Base-by-base conservation (phyloP, 2,329 filamentous ascomycete species). In the Raffaelea ambrosiae region DNA sequence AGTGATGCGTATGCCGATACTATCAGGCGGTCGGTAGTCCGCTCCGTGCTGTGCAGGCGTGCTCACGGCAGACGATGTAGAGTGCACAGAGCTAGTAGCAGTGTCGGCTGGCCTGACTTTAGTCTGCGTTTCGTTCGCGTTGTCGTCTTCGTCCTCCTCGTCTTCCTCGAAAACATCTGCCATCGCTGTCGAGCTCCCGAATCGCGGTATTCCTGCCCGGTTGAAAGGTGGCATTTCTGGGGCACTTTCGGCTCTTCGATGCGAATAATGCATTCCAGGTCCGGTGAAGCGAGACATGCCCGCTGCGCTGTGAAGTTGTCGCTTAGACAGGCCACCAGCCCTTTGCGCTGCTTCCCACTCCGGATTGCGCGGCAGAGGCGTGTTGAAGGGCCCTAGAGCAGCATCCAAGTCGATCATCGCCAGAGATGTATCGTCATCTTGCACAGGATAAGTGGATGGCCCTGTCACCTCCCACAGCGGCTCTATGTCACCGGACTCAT, bases 361-460 rank as follows among this genome's bases (percentile, higher is more conserved):
- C 3, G 77, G 69, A 50, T 81, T 82, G 11, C 72, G 72, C 29
- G 70, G 71, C 2, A 81, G 69, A 22, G 86, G 86, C 0, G 89
- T 95, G 58, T 94, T 93, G 65, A 95, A 95, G 0, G 91, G 89
- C 2, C 89, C 90, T 2, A 97, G 74, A 22, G 91, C 93, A 18
- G 90, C 91, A 66, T 98, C 93, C 39, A 98, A 71, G 63, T 98
- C 93, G 53, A 98, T 94, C 63, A 96, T 84, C 8, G 86, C 83
- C 59, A 82, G 87, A 46, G 83, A 76, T 3, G 77, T 63, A 50
- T 94, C 87, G 42, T 83, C 79, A 9, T 79, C 73, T 3, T 63
- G 64, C 39, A 56, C 65, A 52, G 57, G 58, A 18, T 47, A 22
- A 2, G 49, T 43, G 3, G 53, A 47, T 3, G 59, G 55, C 5